phyloP scores from a whole-genome alignment of 192 early-diverging fungal species.

The Coemansia sp. region DNA sequence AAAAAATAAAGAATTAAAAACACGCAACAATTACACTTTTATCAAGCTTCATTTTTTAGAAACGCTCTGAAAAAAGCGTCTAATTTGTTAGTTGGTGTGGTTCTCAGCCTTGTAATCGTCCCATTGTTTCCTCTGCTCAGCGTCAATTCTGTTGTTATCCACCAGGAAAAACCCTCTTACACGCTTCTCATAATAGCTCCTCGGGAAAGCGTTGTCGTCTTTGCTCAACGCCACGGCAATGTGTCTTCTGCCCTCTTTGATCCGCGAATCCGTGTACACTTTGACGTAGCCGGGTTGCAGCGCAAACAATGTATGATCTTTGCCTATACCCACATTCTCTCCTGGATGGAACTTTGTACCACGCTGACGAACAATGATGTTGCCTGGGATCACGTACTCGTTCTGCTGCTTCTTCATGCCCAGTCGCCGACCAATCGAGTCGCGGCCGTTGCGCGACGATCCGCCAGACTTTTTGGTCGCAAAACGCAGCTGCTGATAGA shows the following conservation, averaged over 20 bases:
- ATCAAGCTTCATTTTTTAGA: neutral
- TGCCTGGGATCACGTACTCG: conserved; percentile 72
- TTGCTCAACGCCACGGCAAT: conserved; percentile 68
- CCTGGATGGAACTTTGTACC: conserved; percentile 80
- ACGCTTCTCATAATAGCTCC: conserved; percentile 62
- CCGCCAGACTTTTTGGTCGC: conserved; percentile 79
- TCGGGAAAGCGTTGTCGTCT: conserved; percentile 64
- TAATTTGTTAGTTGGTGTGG: neutral
- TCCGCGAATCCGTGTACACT: conserved; percentile 70
- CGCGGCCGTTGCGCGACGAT: conserved; percentile 75
- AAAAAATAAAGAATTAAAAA: neutral
- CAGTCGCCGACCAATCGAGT: conserved; percentile 76
- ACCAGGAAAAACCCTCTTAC: conserved; percentile 71
- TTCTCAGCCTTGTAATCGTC: conserved; percentile 30
- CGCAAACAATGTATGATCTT: conserved; percentile 79
- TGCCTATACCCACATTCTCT: conserved; percentile 77
- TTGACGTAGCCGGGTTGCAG: conserved; percentile 72
- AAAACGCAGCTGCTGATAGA: conserved; percentile 66
- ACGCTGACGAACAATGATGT: conserved; percentile 80
- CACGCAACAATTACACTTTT: neutral
- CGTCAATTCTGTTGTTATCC: conserved; percentile 38
- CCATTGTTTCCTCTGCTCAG: conserved; percentile 44
- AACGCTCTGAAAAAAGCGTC: neutral
- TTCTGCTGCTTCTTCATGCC: conserved; percentile 73
- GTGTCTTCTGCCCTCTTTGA: conserved; percentile 61